Base-by-base conservation (phyloP, 257 asterid genomes). In the Solanum paucissectum region DNA sequence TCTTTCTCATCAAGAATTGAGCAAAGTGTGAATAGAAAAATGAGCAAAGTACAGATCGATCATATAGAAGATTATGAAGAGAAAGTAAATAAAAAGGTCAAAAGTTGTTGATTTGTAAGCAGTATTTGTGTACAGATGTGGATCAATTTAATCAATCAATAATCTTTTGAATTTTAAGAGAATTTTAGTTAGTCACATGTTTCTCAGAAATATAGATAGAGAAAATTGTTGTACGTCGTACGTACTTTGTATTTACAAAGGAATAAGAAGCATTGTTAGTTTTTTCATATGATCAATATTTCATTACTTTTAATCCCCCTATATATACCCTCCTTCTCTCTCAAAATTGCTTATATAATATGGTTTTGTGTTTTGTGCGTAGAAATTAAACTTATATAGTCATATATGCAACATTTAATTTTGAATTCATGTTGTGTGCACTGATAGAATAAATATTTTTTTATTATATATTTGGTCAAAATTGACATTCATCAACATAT, bases 101-200 rank as follows among this genome's bases (percentile, higher is more conserved):
- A 73, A 73, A 73, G 37, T 32, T 58, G 76, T 55, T 87, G 66
- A 87, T 36, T 75, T 86, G 85, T 74, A 74, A 86, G 88, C 68
- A 86, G 27, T 73, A 72, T 33, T 73, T 42, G 42, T 87, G 86
- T 87, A 74, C 76, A 87, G 88, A 87, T 14, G 21, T 81, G 42
- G 11, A 49, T 46, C 29, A 29, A 55, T 55, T 55, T 18, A 55
- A 77, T 77, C 42, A 71, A 77, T 77, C n/a, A 71, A 81, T 81
- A 81, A 81, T 81, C 68, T 81, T 79, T 81, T 40, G 72, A 40
- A 49, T 46, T 79, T 62, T 44, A 40, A 34, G 74, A 87, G n/a
- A 69, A 23, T 52, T 29, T 29, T 37, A 71, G 68, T 86, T 1
- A 60, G 33, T 55, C 21, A 64, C 68, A 55, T 16, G 16, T 86